phyloP scores from a whole-genome alignment of 202 grass and related monocot genomes.

The Cymbopogon flexuosus region DNA sequence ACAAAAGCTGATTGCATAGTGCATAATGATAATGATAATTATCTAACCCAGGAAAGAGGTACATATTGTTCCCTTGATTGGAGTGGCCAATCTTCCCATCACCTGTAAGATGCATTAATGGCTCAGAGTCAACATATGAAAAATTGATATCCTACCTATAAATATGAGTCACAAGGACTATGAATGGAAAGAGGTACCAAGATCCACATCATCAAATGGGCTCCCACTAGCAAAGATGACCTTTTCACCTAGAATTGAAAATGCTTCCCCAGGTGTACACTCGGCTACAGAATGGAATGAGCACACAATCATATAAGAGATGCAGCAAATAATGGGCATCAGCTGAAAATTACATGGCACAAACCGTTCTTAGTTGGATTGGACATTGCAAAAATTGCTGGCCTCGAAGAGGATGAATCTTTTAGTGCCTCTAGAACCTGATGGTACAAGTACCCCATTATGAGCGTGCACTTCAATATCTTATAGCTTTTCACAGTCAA shows the following conservation, averaged over 20 bases:
- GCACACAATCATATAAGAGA: conserved; percentile 32
- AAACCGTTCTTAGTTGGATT: conserved; percentile 95
- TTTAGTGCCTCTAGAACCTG: conserved; percentile 89
- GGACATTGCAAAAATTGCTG: conserved; percentile 96
- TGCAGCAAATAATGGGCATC: conserved; percentile 1
- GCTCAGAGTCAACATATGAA: background rate
- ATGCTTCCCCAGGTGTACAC: conserved; percentile 90
- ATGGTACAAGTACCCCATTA: conserved; percentile 17
- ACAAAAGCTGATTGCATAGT: background rate
- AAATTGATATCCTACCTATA: background rate
- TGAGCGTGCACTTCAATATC: conserved; percentile 23
- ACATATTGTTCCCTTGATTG: conserved; percentile 99
- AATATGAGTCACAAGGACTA: background rate
- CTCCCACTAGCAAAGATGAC: conserved; percentile 91
- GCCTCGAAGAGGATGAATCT: conserved; percentile 83
- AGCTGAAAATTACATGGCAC: conserved; percentile 34
- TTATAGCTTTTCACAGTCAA: background rate
- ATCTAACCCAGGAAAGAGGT: conserved; percentile 97
- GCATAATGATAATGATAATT: conserved; percentile 17
- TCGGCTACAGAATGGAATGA: conserved; percentile 56
- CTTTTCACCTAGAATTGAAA: conserved; percentile 76
- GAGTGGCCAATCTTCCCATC: conserved; percentile 89
- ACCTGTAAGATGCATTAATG: conserved; percentile 50
- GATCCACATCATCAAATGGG: conserved; percentile 78
- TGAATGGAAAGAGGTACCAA: conserved; percentile 52